phyloP scores from a whole-genome alignment of 495 filamentous ascomycete genomes.

The Zalerion maritima region DNA sequence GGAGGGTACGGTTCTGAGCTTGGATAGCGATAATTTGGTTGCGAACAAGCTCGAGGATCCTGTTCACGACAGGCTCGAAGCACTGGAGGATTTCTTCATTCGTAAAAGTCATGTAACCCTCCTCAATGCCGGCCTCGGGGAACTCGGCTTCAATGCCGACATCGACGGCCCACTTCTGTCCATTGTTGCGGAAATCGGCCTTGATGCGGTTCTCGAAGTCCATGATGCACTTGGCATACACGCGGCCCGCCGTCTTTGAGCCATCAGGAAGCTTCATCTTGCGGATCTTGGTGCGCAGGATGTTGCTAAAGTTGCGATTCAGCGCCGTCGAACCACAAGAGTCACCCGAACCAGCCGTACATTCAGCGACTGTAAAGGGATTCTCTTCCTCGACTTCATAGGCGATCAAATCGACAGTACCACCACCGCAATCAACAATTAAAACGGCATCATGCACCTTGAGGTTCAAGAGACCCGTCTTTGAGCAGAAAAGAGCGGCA shows the following conservation, averaged over 20 bases:
- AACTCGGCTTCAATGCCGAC: slow-evolving; percentile 66
- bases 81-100: slow-evolving; percentile 69
- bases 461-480: slow-evolving; percentile 57
- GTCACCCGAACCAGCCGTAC: slow-evolving; percentile 60
- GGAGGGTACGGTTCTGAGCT: slow-evolving; percentile 54
- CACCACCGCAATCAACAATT: slow-evolving; percentile 63
- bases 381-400: slow-evolving; percentile 67
- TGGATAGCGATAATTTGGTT: slow-evolving; percentile 72
- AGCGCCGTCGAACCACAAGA: slow-evolving; percentile 62
- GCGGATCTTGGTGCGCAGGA: slow-evolving; percentile 57
- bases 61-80: slow-evolving; percentile 62
- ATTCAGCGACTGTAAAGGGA: slow-evolving; percentile 60
- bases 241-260: slow-evolving; percentile 57
- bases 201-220: slow-evolving; percentile 71
- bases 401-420: slow-evolving; percentile 62
- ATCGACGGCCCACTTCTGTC: slow-evolving; percentile 64
- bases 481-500: slow-evolving; percentile 59
- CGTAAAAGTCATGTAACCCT: slow-evolving; percentile 72
- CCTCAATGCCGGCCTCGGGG: slow-evolving; percentile 61
- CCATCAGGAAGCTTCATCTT: slow-evolving; percentile 69
- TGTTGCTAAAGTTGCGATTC: slow-evolving; percentile 64
- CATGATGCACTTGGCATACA: slow-evolving; percentile 71
- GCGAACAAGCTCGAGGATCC: slow-evolving; percentile 56
- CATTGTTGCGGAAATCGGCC: slow-evolving; percentile 68
- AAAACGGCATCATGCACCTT: slow-evolving; percentile 61